Conservation (phyloP, 805 yeast genomes). For the Cyberlindnera veronae region DNA sequence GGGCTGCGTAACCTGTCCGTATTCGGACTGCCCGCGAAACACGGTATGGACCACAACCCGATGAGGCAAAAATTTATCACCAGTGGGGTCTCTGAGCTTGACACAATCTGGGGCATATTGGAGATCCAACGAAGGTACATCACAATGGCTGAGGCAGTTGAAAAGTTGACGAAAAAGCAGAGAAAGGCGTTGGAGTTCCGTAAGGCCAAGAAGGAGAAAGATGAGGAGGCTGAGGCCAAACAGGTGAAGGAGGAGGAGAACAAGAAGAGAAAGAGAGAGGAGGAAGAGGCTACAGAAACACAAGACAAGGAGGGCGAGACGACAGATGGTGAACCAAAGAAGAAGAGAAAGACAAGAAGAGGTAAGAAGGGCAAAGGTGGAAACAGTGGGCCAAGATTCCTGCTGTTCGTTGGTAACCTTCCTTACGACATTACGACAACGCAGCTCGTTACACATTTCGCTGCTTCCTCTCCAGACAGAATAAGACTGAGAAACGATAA, state of each 20-base stretch:
- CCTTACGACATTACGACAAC: slow-evolving; percentile 67
- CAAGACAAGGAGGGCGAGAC: slow-evolving; percentile 19
- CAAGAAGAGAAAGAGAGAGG: slow-evolving; percentile 24
- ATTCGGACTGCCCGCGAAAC: neutral
- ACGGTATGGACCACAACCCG: slow-evolving; percentile 3
- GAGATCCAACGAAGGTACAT: neutral
- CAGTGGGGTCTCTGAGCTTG: neutral
- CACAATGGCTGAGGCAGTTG: slow-evolving; percentile 17
- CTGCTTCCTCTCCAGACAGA: slow-evolving; percentile 65
- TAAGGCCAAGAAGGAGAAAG: slow-evolving; percentile 30
- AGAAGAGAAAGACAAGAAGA: slow-evolving; percentile 73
- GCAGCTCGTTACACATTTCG: slow-evolving; percentile 69
- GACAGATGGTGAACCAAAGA: slow-evolving; percentile 35
- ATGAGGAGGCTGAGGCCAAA: slow-evolving; percentile 19
- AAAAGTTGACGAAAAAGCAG: slow-evolving; percentile 63
- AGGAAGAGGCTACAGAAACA: slow-evolving; percentile 15
- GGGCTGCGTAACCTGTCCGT: neutral
- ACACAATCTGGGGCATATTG: neutral
- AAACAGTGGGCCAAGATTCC: slow-evolving; percentile 56
- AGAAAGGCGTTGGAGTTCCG: slow-evolving; percentile 59
- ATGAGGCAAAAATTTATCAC: slow-evolving; percentile 6
- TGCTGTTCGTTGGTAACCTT: slow-evolving; percentile 86
- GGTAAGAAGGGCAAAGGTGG: slow-evolving; percentile 68
- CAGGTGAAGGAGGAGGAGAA: too few relatives aligned
- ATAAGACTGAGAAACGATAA: slow-evolving; percentile 78